phyloP scores from a whole-genome alignment of 257 asterid species.

The Solanum raphanifolium region DNA sequence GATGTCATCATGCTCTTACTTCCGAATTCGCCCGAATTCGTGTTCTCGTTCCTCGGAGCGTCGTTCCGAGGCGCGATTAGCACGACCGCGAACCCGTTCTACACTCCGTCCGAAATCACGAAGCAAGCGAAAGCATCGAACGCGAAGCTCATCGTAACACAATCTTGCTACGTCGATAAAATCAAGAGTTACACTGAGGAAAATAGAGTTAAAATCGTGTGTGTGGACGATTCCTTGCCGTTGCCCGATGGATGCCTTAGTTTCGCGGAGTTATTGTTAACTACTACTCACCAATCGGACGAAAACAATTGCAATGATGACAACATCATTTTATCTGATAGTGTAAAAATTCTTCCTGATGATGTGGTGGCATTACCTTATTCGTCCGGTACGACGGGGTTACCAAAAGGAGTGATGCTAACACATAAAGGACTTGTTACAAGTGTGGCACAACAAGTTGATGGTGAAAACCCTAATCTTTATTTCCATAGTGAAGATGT shows the following conservation, averaged over 20 bases:
- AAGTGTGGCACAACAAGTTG: constrained; percentile 30
- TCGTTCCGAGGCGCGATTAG: constrained; percentile 14
- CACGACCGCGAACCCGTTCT: constrained; percentile 29
- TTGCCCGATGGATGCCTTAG: constrained; percentile 1
- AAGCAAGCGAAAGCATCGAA: constrained; percentile 25
- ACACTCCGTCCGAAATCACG: constrained; percentile 14
- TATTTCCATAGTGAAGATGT: constrained; percentile 22
- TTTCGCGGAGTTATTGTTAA: constrained; percentile 4
- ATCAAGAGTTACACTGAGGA: background rate
- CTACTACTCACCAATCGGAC: background rate
- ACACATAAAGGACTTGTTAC: constrained; percentile 28
- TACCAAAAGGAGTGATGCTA: constrained; percentile 29
- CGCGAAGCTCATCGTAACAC: constrained; percentile 23
- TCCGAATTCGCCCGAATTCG: constrained; percentile 26
- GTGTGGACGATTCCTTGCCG: background rate
- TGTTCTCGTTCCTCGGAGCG: constrained; percentile 25
- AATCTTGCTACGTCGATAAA: constrained; percentile 10
- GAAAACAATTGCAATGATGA: background rate
- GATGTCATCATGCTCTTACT: constrained; percentile 27
- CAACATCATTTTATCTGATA: background rate
- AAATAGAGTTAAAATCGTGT: constrained; percentile 6
- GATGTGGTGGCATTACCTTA: constrained; percentile 22
- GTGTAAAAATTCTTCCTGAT: constrained; percentile 1
- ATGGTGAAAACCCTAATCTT: constrained; percentile 29
- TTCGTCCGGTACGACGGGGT: constrained; percentile 31